phyloP scores from a whole-genome alignment of 768 basidiomycete genomes.

The Boletales sp. region DNA sequence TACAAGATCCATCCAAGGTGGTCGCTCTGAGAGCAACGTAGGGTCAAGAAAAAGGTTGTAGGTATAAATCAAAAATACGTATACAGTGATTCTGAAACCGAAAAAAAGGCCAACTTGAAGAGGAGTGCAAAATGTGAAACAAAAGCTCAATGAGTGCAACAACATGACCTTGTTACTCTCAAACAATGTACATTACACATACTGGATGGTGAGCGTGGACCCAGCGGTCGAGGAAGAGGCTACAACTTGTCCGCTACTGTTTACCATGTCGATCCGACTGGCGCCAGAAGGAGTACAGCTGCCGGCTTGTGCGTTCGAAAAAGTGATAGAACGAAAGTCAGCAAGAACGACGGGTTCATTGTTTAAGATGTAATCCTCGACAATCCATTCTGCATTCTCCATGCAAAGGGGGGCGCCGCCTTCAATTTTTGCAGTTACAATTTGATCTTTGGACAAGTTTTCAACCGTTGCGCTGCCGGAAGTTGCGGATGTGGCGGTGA shows the following conservation, averaged over 20 bases:
- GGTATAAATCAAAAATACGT: too few relatives aligned
- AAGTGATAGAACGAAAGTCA: constrained; percentile 1
- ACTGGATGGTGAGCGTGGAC: background rate
- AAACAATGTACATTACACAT: background rate
- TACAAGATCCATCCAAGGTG: too few relatives aligned
- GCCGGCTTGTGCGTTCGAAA: background rate
- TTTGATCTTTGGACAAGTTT: background rate
- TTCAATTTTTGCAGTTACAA: background rate
- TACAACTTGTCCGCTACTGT: background rate
- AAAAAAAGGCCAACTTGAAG: too few relatives aligned
- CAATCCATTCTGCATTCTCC: constrained; percentile 2
- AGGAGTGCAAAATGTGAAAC: too few relatives aligned
- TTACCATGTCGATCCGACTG: background rate
- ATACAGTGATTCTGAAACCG: too few relatives aligned
- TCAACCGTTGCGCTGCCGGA: background rate
- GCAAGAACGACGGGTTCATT: background rate
- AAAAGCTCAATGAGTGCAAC: too few relatives aligned
- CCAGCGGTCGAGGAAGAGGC: constrained; percentile 1
- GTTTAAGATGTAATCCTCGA: background rate
- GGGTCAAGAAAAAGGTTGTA: too few relatives aligned
- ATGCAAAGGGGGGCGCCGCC: background rate
- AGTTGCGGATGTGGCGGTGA: background rate
- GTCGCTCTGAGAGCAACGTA: too few relatives aligned
- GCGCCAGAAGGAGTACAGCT: background rate
- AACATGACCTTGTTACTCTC: too few relatives aligned